Evolutionary conservation across 192 early-diverging fungal species (phyloP).

Genomic region (Helicostylum pulchrum): DNA sequence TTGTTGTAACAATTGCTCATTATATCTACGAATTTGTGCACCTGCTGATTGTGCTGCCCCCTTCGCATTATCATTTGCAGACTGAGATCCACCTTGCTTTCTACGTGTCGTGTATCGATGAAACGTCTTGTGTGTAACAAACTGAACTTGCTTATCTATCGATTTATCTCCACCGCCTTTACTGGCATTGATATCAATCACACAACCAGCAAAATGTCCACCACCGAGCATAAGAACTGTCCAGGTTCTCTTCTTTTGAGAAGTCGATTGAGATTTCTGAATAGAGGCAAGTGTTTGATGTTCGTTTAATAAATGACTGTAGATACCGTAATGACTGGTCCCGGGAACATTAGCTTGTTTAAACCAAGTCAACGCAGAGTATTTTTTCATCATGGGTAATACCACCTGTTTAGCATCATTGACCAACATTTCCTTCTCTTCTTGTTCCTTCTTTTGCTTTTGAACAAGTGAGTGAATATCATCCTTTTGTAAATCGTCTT

Average conservation of each 20-base stretch:
- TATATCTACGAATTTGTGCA: slow-evolving; percentile 83
- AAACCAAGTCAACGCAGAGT: slow-evolving; percentile 41
- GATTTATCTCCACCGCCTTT: slow-evolving; percentile 9
- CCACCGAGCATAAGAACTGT: slow-evolving; percentile 77
- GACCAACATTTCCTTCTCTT: neutral
- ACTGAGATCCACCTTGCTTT: slow-evolving; percentile 95
- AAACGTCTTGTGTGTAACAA: slow-evolving; percentile 86
- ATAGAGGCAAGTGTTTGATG: neutral
- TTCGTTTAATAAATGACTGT: slow-evolving; percentile 35
- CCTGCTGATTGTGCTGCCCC: slow-evolving; percentile 86
- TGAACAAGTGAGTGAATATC: neutral
- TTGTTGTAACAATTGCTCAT: slow-evolving; percentile 74
- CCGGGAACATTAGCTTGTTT: neutral
- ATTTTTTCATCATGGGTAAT: slow-evolving; percentile 13
- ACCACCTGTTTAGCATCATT: neutral
- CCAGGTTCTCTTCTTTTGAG: slow-evolving; percentile 53
- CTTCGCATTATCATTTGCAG: slow-evolving; percentile 73
- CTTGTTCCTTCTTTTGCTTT: slow-evolving; percentile 13
- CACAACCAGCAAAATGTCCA: slow-evolving; percentile 88
- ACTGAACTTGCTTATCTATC: slow-evolving; percentile 36
- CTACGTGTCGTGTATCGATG: slow-evolving; percentile 94
- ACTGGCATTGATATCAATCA: slow-evolving; percentile 70
- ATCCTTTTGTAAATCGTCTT: slow-evolving; percentile 20
- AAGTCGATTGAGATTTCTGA: neutral
- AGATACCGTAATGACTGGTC: slow-evolving; percentile 43